phyloP scores from a whole-genome alignment of 208 protist genomes.

The Crithidia expoeki region DNA sequence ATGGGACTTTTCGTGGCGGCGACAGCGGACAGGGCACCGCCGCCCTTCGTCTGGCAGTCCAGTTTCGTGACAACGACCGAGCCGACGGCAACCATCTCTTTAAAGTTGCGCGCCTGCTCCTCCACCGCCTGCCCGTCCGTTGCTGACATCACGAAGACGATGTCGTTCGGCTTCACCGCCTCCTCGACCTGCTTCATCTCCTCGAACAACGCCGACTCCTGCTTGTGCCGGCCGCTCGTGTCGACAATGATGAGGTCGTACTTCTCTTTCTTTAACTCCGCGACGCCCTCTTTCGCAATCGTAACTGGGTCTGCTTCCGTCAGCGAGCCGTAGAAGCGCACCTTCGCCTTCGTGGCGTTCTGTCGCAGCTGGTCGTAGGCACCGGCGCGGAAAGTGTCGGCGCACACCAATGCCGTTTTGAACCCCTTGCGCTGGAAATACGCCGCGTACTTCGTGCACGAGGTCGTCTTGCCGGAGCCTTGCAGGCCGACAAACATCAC shows the following conservation, averaged over 20 bases:
- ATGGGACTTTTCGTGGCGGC: constrained; percentile 98
- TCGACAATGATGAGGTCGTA: constrained; percentile 99
- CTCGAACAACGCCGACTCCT: constrained; percentile 98
- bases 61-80: constrained; percentile 99
- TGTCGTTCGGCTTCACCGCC: constrained; percentile 93
- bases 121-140: constrained; percentile 97
- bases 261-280: constrained; percentile 95
- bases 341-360: constrained; percentile 98
- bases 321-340: constrained; percentile 98
- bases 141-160: constrained; percentile 98
- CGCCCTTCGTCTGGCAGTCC: constrained; percentile 99
- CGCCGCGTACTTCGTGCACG: constrained; percentile 97
- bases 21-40: constrained; percentile 97
- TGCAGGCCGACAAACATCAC: constrained; percentile 99
- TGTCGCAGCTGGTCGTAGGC: constrained; percentile 98
- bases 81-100: constrained; percentile 94
- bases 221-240: constrained; percentile 98
- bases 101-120: constrained; percentile 95
- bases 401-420: constrained; percentile 97
- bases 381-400: constrained; percentile 98
- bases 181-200: constrained; percentile 97
- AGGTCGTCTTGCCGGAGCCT: constrained; percentile 98
- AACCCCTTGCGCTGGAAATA: constrained; percentile 96
- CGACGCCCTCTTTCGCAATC: constrained; percentile 96
- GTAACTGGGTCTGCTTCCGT: constrained; percentile 97